Percentiles rank a stretch among this genome's conserved stretches.
phyloP scores from a whole-genome alignment of 2,329 filamentous ascomycete genomes.

The Septoria petroselini region DNA sequence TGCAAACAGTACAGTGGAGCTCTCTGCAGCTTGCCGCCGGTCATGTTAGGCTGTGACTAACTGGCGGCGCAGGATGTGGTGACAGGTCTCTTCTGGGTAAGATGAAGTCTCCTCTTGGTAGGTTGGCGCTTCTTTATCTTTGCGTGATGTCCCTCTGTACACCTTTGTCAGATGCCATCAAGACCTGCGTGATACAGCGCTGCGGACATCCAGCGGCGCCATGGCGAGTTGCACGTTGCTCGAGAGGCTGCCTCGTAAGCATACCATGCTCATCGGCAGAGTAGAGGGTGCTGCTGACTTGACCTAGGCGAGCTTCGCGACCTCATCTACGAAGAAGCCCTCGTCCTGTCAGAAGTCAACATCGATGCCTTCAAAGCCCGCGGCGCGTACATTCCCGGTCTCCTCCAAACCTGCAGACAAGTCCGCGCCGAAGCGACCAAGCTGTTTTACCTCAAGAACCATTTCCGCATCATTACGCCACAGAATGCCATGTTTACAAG shows the following conservation, averaged over 20 bases:
- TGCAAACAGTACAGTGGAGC: slow-evolving; percentile 10
- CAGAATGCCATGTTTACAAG: slow-evolving; percentile 8
- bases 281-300: neutral
- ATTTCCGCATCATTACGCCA: slow-evolving; percentile 6
- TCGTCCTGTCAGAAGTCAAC: neutral
- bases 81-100: slow-evolving; percentile 7
- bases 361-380: neutral
- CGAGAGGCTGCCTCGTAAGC: slow-evolving; percentile 16
- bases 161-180: neutral
- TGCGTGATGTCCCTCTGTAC: neutral
- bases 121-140: neutral
- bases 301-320: slow-evolving; percentile 13
- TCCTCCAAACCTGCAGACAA: slow-evolving; percentile 16
- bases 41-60: slow-evolving; percentile 8
- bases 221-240: slow-evolving; percentile 14
- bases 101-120: slow-evolving; percentile 4
- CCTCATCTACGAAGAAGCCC: slow-evolving; percentile 13
- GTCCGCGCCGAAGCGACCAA: slow-evolving; percentile 14
- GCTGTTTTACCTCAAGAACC: slow-evolving; percentile 10
- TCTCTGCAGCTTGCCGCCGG: slow-evolving; percentile 8
- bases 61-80: slow-evolving; percentile 3
- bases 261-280: neutral
- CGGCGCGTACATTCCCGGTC: slow-evolving; percentile 6
- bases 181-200: neutral
- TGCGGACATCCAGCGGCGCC: neutral